These are phyloP conservation scores for Chrysopogon serrulatus DNA, from an alignment of 176 grass and related monocot genomes.

Conservation along the genomic window DNA sequence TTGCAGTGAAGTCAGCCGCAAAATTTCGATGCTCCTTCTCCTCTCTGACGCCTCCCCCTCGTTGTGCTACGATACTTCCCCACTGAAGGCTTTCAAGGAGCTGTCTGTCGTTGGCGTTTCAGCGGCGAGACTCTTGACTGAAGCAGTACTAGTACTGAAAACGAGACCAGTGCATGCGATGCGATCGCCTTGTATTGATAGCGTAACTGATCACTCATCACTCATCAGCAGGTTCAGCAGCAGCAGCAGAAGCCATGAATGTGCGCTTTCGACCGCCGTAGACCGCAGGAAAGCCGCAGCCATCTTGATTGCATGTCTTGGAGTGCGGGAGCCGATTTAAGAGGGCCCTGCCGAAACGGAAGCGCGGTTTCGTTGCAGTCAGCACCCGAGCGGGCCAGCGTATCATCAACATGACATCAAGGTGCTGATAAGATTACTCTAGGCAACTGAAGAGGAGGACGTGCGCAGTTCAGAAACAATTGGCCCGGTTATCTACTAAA, in stretches of 20 bases:
- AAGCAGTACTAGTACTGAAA: neutral
- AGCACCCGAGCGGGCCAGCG: neutral
- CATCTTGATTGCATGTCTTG: constrained; percentile 7
- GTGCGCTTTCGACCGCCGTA: constrained; percentile 7
- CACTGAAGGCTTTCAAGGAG: neutral
- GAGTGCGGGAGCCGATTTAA: neutral
- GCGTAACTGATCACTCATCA: constrained; percentile 14
- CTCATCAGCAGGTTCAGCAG: neutral
- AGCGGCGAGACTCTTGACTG: neutral
- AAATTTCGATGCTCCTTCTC: neutral
- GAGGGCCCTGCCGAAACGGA: neutral
- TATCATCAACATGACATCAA: neutral
- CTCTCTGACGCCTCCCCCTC: neutral
- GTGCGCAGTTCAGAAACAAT: no score
- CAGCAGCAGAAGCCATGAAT: neutral
- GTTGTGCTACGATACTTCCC: no score
- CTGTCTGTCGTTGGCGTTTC: neutral
- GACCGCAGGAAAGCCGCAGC: neutral
- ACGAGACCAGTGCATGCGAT: neutral
- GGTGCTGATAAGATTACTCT: no score
- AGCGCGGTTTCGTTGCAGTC: neutral
- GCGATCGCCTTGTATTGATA: neutral
- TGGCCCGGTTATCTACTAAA: no score
- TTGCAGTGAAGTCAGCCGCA: no score
- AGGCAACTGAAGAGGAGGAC: no score